Evolutionary conservation across 768 basidiomycete genomes (phyloP).

Genomic region (Zangia roseola): DNA sequence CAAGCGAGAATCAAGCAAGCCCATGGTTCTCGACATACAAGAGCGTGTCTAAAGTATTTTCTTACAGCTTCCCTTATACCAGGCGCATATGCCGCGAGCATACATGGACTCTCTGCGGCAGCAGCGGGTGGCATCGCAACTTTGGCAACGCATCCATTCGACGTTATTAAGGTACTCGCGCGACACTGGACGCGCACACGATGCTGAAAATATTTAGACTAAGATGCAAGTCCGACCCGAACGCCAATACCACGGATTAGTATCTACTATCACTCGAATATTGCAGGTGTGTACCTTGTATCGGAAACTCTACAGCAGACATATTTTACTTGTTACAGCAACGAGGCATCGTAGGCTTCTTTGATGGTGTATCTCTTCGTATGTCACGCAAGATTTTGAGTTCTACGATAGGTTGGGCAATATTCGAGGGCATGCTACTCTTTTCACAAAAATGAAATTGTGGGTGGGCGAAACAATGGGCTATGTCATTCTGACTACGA

Average conservation of each 20-base stretch:
- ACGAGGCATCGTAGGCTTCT: conserved; percentile 77
- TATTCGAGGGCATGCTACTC: conserved; percentile 79
- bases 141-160: conserved; percentile 86
- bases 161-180: conserved; percentile 80
- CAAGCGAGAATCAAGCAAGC: conserved; percentile 69
- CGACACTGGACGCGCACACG: background rate
- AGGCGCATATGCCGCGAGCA: conserved; percentile 44
- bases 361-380: conserved; percentile 82
- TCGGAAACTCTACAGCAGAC: background rate
- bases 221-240: conserved; percentile 89
- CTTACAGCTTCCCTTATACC: conserved; percentile 40
- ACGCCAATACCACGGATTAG: conserved; percentile 69
- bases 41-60: conserved; percentile 6
- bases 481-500: conserved; percentile 41
- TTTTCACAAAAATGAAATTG: conserved; percentile 41
- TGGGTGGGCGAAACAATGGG: background rate
- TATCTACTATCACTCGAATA: conserved; percentile 61
- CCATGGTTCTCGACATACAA: background rate
- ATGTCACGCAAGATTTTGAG: conserved; percentile 84
- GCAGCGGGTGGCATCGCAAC: conserved; percentile 84
- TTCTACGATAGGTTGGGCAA: conserved; percentile 90
- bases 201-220: conserved; percentile 50
- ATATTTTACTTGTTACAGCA: conserved; percentile 46
- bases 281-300: conserved; percentile 52
- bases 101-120: conserved; percentile 70